Percentiles rank a stretch among this genome's conserved stretches.
These are phyloP conservation scores for Aureobasidium pullulans DNA, from an alignment of 2,329 filamentous ascomycete genomes.

Conservation along the genomic window DNA sequence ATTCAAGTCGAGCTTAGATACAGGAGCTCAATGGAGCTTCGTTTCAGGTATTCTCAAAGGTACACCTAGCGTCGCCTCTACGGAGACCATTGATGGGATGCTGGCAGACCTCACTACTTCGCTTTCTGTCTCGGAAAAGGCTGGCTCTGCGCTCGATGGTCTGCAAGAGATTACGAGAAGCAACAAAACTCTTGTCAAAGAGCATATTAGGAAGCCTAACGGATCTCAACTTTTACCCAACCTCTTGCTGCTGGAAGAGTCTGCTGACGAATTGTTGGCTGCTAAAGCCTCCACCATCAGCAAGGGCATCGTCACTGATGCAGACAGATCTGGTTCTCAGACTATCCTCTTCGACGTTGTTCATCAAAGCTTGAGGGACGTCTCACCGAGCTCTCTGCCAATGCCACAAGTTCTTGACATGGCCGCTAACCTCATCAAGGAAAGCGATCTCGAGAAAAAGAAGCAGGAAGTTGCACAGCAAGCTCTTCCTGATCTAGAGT, in stretches of 20 bases:
- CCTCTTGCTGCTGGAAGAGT: constrained; percentile 48
- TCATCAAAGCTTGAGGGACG: constrained; percentile 42
- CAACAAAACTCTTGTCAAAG: constrained; percentile 34
- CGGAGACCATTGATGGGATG: constrained; percentile 31
- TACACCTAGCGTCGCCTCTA: constrained; percentile 22
- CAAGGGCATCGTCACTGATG: constrained; percentile 9
- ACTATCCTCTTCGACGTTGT: constrained; percentile 47
- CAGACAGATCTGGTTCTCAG: constrained; percentile 28
- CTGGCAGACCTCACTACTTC: constrained; percentile 32
- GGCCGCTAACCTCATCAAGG: constrained; percentile 41
- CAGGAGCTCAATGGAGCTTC: constrained; percentile 27
- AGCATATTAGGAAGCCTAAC: constrained; percentile 36
- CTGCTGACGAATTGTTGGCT: constrained; percentile 44
- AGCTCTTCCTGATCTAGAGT: constrained; percentile 28
- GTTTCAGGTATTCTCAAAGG: constrained; percentile 29
- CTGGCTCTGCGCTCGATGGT: constrained; percentile 30
- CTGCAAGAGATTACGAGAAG: constrained; percentile 33
- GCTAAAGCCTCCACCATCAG: constrained; percentile 29
- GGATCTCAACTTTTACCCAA: constrained; percentile 42
- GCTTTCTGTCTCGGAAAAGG: constrained; percentile 29
- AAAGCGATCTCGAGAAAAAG: constrained; percentile 13
- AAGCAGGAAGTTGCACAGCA: constrained; percentile 17
- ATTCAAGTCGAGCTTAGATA: constrained; percentile 9
- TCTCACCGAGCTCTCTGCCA: constrained; percentile 36
- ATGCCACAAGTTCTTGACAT: constrained; percentile 51